Percentiles rank a stretch among this genome's conserved stretches.
Conservation (phyloP, 352 stramenopile species). For the Globisporangium camurandrum region DNA sequence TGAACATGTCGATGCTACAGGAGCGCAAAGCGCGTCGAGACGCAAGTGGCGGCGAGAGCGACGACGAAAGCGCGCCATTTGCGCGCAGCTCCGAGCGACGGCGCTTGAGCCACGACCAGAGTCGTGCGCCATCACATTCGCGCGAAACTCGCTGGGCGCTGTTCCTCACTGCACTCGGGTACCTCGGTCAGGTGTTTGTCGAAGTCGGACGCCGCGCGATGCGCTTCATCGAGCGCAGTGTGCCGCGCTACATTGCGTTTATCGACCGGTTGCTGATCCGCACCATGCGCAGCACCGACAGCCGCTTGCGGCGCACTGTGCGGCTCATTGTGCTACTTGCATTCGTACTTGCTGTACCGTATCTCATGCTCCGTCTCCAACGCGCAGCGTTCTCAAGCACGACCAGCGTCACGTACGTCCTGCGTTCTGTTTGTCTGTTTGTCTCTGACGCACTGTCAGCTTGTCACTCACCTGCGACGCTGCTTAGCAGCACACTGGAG, state of each 20-base stretch:
- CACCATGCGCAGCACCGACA: conserved; percentile 29
- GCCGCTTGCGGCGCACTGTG: conserved; percentile 22
- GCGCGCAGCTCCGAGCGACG: conserved; percentile 32
- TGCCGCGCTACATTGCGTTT: conserved; percentile 38
- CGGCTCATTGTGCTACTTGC: conserved; percentile 30
- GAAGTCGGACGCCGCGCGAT: conserved; percentile 35
- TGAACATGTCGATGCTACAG: conserved; percentile 14
- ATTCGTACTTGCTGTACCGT: conserved; percentile 31
- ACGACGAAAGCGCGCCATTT: conserved; percentile 33
- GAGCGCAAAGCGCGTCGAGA: conserved; percentile 10
- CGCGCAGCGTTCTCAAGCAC: conserved; percentile 13
- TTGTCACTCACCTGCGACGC: too few species aligned
- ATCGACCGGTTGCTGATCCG: conserved; percentile 43
- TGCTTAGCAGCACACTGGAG: conserved; percentile 28
- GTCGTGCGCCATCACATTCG: conserved; percentile 8
- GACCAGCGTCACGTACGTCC: conserved; percentile 9
- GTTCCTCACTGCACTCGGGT: conserved; percentile 33
- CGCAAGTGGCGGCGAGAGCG: conserved; percentile 5
- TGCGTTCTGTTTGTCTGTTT: not conserved
- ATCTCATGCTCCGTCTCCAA: conserved; percentile 37
- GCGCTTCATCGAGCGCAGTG: conserved; percentile 36
- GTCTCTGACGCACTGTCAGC: too few species aligned
- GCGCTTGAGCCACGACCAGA: conserved; percentile 15
- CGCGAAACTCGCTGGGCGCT: conserved; percentile 27
- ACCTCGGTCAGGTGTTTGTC: conserved; percentile 37